Base-by-base conservation (phyloP, 306 rosid species). In the Senna siamea region DNA sequence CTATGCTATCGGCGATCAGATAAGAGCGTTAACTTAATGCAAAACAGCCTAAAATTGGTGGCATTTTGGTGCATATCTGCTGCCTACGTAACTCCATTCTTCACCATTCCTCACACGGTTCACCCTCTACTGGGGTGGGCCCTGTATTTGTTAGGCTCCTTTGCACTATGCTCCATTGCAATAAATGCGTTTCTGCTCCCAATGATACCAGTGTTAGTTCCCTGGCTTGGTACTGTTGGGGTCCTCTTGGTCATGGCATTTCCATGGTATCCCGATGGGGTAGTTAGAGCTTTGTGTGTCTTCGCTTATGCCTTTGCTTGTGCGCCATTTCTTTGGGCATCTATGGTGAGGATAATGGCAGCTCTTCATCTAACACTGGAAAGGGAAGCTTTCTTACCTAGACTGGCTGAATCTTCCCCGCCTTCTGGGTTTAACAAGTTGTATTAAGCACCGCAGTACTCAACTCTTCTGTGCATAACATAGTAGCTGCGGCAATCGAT, bases 101-200 rank as follows among this genome's bases (percentile, higher is more conserved):
- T 87, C 71, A 52, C 81, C 38, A 82, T 91, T 41, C 97, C 97
- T 63, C 84, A 78, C 75, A 91, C 94, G 1, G 57, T 89, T 72
- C 97, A 91, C 70, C 97, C 97, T 19, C 11, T 89, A 7, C 15
- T 89, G 1, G 97, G 94, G 9, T 91, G 97, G 97, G 28, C 68
- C 66, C 79, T 91, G 30, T 91, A 87, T 71, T 80, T 91, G 71
- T 81, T 91, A 1, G 89, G 92, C 66, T 56, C 92, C 2, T 82
- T 84, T 43, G 74, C 89, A 1, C 76, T 92, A 28, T 84, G 83
- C 77, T 83, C 84, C 9, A 66, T 89, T 5, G 86, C 83, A 19
- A 59, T 73, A 48, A 89, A 82, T 54, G 82, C 79, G 0, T 86
- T 87, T 52, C 75, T 86, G 66, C 85, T 92, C 14, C 96, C 93